Conservation (phyloP, 305 asterid genomes). For the Solanum hybrid region DNA sequence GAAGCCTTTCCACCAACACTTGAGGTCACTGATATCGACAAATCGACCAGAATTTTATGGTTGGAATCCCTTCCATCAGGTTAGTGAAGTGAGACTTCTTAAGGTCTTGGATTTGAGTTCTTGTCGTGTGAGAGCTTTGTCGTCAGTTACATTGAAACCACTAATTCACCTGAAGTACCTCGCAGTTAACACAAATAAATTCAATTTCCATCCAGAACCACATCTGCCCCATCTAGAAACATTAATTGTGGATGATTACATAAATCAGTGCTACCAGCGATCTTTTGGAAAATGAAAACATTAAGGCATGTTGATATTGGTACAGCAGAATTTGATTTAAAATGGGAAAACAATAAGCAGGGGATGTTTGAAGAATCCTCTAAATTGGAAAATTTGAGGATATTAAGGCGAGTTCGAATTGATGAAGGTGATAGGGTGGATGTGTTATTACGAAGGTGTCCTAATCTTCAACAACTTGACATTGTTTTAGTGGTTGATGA, state of each 20-base stretch:
- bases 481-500: too few species aligned
- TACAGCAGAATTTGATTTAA: too few species aligned
- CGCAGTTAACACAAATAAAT: fast-evolving
- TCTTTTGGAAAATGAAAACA: too few species aligned
- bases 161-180: not conserved
- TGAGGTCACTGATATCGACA: not conserved
- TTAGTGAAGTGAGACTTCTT: not conserved
- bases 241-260: not conserved
- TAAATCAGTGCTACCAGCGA: too few species aligned
- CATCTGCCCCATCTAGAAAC: not conserved
- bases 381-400: too few species aligned
- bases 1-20: not conserved
- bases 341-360: too few species aligned
- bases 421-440: too few species aligned
- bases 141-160: not conserved
- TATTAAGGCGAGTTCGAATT: too few species aligned
- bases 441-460: too few species aligned
- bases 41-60: not conserved
- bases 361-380: too few species aligned
- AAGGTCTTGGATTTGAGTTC: not conserved
- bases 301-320: too few species aligned
- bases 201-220: not conserved
- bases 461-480: too few species aligned
- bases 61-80: not conserved
- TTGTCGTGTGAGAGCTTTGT: fast-evolving